These are phyloP conservation scores for Metarhizium sp. DNA, from an alignment of 2,329 filamentous ascomycete genomes.

Conservation along the genomic window DNA sequence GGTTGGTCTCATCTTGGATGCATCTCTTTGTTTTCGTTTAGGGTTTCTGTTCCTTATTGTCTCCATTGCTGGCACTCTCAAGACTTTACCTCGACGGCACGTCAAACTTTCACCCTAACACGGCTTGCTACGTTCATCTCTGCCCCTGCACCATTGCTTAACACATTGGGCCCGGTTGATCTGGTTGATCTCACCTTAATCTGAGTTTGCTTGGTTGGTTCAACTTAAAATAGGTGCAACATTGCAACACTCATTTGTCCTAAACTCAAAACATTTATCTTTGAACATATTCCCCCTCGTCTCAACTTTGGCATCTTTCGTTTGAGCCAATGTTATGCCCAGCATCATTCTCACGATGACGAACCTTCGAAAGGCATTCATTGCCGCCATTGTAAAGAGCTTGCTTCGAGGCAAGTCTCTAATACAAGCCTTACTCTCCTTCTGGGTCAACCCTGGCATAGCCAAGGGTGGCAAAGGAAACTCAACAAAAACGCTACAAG, in stretches of 20 bases:
- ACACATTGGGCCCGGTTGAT: not conserved
- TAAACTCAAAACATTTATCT: not conserved
- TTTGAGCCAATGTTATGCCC: slow-evolving; percentile 31
- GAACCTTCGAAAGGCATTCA: slow-evolving; percentile 42
- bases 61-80: not conserved
- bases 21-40: not conserved
- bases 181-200: not conserved
- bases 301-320: slow-evolving; percentile 2
- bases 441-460: slow-evolving; percentile 37
- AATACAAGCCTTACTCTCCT: slow-evolving; percentile 45
- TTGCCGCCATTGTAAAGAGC: slow-evolving; percentile 46
- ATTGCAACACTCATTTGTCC: not conserved
- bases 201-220: not conserved
- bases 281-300: not conserved
- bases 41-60: not conserved
- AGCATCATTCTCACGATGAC: slow-evolving; percentile 48
- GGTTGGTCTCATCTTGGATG: not conserved
- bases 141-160: not conserved
- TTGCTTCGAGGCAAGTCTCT: slow-evolving; percentile 50
- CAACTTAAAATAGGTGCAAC: not conserved
- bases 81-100: not conserved
- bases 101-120: not conserved
- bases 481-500: slow-evolving; percentile 25
- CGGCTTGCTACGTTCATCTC: not conserved
- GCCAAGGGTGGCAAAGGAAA: slow-evolving; percentile 18